A percentile compares a stretch with the other conserved stretches of the same genome.
Conservation (phyloP, 768 basidiomycete genomes). For the Leccinum arenicola region DNA sequence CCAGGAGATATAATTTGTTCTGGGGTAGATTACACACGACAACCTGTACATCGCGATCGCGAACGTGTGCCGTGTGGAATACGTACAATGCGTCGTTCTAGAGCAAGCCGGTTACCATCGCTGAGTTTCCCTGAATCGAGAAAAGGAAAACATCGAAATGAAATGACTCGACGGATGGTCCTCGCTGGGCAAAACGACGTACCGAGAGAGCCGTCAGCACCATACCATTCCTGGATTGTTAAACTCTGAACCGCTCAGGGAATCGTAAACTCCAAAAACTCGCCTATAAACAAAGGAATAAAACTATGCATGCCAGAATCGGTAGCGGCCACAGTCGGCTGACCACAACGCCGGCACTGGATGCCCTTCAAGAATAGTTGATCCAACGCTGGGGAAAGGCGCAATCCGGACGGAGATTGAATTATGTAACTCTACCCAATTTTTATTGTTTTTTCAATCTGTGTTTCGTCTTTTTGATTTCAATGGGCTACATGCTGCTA, state of each 20-base stretch:
- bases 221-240: not conserved
- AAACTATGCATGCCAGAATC: not conserved
- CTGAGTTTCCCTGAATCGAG: not conserved
- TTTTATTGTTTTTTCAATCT: not conserved
- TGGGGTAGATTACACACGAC: not conserved
- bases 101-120: not conserved
- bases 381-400: no score
- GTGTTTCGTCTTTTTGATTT: conserved; percentile 9
- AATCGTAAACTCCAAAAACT: not conserved
- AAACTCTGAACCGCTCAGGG: not conserved
- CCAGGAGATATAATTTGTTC: not conserved
- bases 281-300: not conserved
- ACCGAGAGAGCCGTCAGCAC: not conserved
- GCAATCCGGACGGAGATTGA: not conserved
- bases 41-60: not conserved
- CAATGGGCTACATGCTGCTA: not conserved
- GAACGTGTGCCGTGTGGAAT: not conserved
- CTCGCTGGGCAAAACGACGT: not conserved
- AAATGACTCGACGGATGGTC: not conserved
- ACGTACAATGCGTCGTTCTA: not conserved
- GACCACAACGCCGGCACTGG: not conserved
- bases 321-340: not conserved
- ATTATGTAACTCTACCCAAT: not conserved
- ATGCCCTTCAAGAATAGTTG: not conserved
- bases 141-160: not conserved